A percentile compares a stretch with the other conserved stretches of the same genome.
Evolutionary conservation across 2,329 filamentous ascomycete genomes (phyloP).

Genomic region (Aspergillus ochraceus): DNA sequence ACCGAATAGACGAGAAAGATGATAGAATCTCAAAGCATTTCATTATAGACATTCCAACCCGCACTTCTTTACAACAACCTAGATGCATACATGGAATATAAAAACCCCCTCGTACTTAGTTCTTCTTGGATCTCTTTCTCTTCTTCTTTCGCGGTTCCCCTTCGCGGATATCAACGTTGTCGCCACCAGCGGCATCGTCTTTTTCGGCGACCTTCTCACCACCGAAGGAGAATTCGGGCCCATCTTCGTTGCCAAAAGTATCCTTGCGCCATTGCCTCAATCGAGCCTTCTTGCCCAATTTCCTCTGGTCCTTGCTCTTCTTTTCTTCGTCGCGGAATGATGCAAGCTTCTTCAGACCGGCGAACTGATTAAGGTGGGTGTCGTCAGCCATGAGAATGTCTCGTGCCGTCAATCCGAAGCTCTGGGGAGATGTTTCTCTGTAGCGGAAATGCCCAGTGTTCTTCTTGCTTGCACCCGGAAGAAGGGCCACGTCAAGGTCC

Average conservation of each 20-base stretch:
- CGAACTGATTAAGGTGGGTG: slow-evolving; percentile 81
- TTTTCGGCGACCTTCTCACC: slow-evolving; percentile 22
- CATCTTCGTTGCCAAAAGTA: slow-evolving; percentile 63
- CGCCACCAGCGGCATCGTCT: slow-evolving; percentile 25
- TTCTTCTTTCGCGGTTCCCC: slow-evolving; percentile 42
- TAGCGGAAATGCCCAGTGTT: slow-evolving; percentile 72
- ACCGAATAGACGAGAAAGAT: not conserved
- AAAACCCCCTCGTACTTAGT: slow-evolving; percentile 23
- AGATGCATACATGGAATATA: not conserved
- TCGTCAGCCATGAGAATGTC: slow-evolving; percentile 94
- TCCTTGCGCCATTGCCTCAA: slow-evolving; percentile 81
- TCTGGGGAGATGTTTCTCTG: slow-evolving; percentile 86
- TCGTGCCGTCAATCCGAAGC: slow-evolving; percentile 82
- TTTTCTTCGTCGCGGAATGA: slow-evolving; percentile 84
- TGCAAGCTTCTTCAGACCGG: slow-evolving; percentile 91
- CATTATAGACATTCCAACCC: not conserved
- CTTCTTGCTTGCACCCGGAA: slow-evolving; percentile 55
- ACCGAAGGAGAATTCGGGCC: slow-evolving; percentile 38
- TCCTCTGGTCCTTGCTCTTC: slow-evolving; percentile 85
- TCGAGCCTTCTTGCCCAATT: slow-evolving; percentile 86
- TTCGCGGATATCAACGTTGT: slow-evolving; percentile 44
- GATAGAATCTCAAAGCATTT: not conserved
- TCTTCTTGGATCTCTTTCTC: slow-evolving; percentile 48
- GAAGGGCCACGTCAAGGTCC: slow-evolving; percentile 67
- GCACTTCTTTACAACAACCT: not conserved